These are phyloP conservation scores for Termitomyces bulborhizus DNA, from an alignment of 768 basidiomycete genomes.

Conservation along the genomic window DNA sequence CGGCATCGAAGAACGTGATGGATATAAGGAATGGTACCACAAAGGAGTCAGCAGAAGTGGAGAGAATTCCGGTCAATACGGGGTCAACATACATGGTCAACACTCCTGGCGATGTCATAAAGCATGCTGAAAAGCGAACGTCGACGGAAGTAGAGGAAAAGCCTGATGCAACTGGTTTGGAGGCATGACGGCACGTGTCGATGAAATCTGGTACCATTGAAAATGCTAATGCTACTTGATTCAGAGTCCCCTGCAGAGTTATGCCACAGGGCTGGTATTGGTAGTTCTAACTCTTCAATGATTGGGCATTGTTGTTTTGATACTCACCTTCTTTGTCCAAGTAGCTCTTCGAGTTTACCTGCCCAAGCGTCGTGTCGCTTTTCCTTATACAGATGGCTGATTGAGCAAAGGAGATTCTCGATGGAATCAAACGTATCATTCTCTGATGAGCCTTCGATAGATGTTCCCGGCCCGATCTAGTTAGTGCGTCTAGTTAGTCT, in stretches of 20 bases:
- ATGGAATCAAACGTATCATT: constrained; percentile 46
- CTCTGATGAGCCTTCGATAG: constrained; percentile 3
- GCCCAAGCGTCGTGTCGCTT: constrained; percentile 42
- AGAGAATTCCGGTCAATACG: no score
- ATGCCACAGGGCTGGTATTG: background rate
- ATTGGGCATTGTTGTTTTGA: background rate
- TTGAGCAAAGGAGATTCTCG: constrained; percentile 48
- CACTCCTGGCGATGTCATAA: background rate
- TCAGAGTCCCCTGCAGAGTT: no score
- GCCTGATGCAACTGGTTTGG: background rate
- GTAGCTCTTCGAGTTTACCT: constrained; percentile 39
- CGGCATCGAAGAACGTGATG: background rate
- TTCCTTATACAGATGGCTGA: constrained; percentile 48
- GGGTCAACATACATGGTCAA: background rate
- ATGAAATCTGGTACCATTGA: background rate
- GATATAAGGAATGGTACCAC: background rate
- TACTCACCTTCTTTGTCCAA: constrained; percentile 1
- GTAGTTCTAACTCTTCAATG: background rate
- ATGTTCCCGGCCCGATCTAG: constrained; percentile 7
- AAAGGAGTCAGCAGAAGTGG: background rate
- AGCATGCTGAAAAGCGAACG: background rate
- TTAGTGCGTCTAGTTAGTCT: background rate
- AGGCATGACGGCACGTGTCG: background rate
- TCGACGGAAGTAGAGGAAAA: background rate
- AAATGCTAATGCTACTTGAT: background rate